phyloP scores from a whole-genome alignment of 1,284 basidiomycete genomes.

The Microbotryum lychnidis-dioicae region DNA sequence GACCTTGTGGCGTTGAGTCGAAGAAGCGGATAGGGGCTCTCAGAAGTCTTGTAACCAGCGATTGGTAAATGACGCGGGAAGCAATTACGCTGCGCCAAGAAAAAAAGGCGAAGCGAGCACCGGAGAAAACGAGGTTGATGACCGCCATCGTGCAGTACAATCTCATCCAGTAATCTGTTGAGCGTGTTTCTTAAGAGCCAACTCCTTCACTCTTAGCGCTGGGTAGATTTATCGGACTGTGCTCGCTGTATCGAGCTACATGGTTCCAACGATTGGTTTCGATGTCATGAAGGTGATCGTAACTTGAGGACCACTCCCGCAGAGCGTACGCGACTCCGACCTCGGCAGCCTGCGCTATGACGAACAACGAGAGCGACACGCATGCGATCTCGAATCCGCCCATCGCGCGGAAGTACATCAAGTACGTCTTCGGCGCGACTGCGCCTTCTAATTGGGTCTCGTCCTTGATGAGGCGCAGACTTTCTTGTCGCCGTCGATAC shows the following conservation, averaged over 20 bases:
- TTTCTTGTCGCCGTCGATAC: slow-evolving; percentile 12
- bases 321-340: slow-evolving; percentile 26
- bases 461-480: slow-evolving; percentile 30
- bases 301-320: slow-evolving; percentile 31
- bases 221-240: too few species aligned
- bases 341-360: slow-evolving; percentile 18
- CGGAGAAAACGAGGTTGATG: slow-evolving; percentile 20
- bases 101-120: slow-evolving; percentile 17
- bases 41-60: slow-evolving; percentile 27
- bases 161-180: slow-evolving; percentile 29
- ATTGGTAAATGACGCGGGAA: slow-evolving; percentile 19
- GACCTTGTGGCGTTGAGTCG: slow-evolving; percentile 40
- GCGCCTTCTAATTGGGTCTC: slow-evolving; percentile 21
- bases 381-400: slow-evolving; percentile 19
- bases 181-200: too few species aligned
- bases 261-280: too few species aligned
- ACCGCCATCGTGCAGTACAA: slow-evolving; percentile 26
- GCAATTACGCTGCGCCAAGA: slow-evolving; percentile 29
- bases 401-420: slow-evolving; percentile 25
- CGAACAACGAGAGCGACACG: slow-evolving; percentile 17
- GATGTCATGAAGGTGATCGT: slow-evolving; percentile 20
- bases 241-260: too few species aligned
- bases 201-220: too few species aligned
- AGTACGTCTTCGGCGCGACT: neutral
- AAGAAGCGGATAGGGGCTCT: slow-evolving; percentile 32